A percentile compares a stretch with the other conserved stretches of the same genome.
phyloP scores from a whole-genome alignment of 2,329 filamentous ascomycete genomes.

The Sclerotinia spermophila region DNA sequence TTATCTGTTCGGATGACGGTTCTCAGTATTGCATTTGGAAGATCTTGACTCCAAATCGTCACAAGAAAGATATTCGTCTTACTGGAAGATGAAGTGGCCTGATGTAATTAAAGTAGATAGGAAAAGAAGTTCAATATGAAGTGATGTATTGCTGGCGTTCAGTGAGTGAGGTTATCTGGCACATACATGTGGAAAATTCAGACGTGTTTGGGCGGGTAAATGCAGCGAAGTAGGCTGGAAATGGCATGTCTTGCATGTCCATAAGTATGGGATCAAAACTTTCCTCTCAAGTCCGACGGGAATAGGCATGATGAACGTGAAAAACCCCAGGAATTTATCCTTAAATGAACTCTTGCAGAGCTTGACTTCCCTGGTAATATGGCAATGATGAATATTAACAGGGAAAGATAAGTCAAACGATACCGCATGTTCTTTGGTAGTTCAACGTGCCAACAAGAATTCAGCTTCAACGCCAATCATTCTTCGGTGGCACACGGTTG shows the following conservation, averaged over 20 bases:
- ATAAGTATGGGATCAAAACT: conserved; percentile 5
- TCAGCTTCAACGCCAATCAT: conserved; percentile 4
- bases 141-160: background rate
- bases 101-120: conserved; percentile 6
- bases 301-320: conserved; percentile 16
- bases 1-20: background rate
- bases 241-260: conserved; percentile 7
- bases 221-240: conserved; percentile 8
- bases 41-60: background rate
- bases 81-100: background rate
- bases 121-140: background rate
- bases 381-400: background rate
- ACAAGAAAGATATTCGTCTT: background rate
- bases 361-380: background rate
- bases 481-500: background rate
- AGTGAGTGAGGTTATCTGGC: background rate
- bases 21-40: background rate
- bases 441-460: conserved; percentile 2
- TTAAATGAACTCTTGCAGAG: background rate
- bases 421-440: background rate
- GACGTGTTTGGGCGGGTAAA: background rate
- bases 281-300: conserved; percentile 10
- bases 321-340: background rate
- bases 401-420: background rate
- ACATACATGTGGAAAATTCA: conserved; percentile 5